Base-by-base conservation (phyloP, 768 basidiomycete species). In the Leucosporidium creatinivorum region DNA sequence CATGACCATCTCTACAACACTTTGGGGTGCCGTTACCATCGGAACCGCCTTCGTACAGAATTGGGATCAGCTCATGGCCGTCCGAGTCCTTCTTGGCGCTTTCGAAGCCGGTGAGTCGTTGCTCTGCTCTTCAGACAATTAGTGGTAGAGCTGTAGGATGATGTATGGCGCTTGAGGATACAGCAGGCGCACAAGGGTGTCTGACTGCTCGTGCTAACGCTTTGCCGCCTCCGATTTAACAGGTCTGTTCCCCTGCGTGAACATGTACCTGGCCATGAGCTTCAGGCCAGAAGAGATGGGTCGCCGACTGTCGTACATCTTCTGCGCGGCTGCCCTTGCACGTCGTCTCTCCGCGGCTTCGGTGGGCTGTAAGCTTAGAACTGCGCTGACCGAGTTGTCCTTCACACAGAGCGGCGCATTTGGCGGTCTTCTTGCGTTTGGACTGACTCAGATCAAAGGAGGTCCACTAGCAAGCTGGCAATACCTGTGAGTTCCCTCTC, bases 31-130 rank as follows among this genome's bases (percentile, higher is more conserved):
- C 9, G 67, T 74, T 26, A 67, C 65, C 10, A 50, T 60, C 8
- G 65, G 49, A 26, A 77, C 76, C 4, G 76, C 70, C 9, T 72
- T 70, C 15, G 74, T 67, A 6, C 30, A 68, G 30, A 73, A 67
- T 36, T 75, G 65, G 50, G 44, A 60, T 6, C 66, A 67, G 23
- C 61, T 77, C 4, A 26, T 75, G 21, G 72, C 70, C 15, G 67
- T 75, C 5, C 70, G 76, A 9, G 30, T 74, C 61, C 72, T 77
- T 33, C 61, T 77, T 6, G 76, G 75, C 1, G 19, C n/a, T 19
- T 28, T 49, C 17, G 25, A 25, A 18, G 47, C 44, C 15, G 25
- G 47, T 31, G 21, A 26, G 39, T 44, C 8, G 15, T 10, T 33
- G 5, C 33, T 10, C 10, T 4, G 33, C 33, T 33, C 33, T 4